Evolutionary conservation across 768 basidiomycete genomes (phyloP).

Genomic region (Kondoa malvinella): DNA sequence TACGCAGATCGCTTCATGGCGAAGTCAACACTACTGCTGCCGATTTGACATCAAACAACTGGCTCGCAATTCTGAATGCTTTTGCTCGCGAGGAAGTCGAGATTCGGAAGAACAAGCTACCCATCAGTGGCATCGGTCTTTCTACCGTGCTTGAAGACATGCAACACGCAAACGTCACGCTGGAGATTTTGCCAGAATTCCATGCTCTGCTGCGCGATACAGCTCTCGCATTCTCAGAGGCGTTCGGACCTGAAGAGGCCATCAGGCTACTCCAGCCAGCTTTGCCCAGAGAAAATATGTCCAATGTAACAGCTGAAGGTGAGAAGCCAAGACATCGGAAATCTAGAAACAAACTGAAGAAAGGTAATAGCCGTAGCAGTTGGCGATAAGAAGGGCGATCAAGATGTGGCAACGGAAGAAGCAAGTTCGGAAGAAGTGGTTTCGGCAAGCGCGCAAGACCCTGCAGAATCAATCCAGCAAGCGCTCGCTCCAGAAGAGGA

Average conservation of each 20-base stretch:
- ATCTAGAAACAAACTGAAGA: neutral
- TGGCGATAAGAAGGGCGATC: conserved; percentile 35
- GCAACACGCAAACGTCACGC: neutral
- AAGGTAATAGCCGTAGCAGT: conserved; percentile 24
- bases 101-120: neutral
- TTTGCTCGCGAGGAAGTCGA: neutral
- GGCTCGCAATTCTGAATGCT: neutral
- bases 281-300: neutral
- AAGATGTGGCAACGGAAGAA: neutral
- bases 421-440: neutral
- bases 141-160: neutral
- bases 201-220: neutral
- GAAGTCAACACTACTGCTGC: neutral
- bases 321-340: neutral
- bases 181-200: neutral
- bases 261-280: neutral
- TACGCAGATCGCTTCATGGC: neutral
- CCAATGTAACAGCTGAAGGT: neutral
- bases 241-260: neutral
- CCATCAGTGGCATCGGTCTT: neutral
- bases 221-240: neutral
- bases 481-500: too few relatives aligned
- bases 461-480: too few relatives aligned
- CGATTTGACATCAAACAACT: neutral
- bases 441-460: neutral